These are phyloP conservation scores for Penicillium sclerotiorum DNA, from an alignment of 2,329 filamentous ascomycete genomes.

Conservation along the genomic window DNA sequence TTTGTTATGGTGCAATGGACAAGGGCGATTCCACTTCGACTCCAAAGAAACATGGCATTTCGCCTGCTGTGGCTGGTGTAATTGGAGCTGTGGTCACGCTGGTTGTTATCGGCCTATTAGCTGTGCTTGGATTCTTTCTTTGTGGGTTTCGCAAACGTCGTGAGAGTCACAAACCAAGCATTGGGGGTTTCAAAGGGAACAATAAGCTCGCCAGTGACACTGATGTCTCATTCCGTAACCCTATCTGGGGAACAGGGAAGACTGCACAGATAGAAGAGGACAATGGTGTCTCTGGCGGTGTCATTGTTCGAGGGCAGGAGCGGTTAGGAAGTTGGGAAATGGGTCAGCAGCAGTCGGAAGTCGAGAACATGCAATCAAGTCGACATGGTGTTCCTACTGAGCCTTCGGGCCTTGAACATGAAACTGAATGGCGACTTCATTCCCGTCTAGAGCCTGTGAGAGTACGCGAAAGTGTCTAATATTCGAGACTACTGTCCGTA, in stretches of 20 bases:
- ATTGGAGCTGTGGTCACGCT: conserved; percentile 59
- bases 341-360: conserved; percentile 37
- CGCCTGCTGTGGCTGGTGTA: conserved; percentile 55
- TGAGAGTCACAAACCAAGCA: conserved; percentile 34
- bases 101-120: conserved; percentile 47
- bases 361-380: conserved; percentile 12
- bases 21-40: not conserved
- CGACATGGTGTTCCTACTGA: not conserved
- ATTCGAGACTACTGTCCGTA: not conserved
- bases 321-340: conserved; percentile 62
- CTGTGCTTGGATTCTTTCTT: conserved; percentile 44
- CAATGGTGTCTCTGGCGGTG: conserved; percentile 14
- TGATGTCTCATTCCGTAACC: conserved; percentile 50
- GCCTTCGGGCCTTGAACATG: conserved; percentile 19
- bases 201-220: conserved; percentile 58
- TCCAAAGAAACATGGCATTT: conserved; percentile 31
- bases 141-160: conserved; percentile 50
- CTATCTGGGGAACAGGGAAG: conserved; percentile 44
- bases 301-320: conserved; percentile 50
- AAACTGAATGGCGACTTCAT: conserved; percentile 42
- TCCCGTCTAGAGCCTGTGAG: conserved; percentile 48
- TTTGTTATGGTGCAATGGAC: conserved; percentile 51
- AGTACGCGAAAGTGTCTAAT: conserved; percentile 53
- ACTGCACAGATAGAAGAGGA: conserved; percentile 34
- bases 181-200: conserved; percentile 60